Evolutionary conservation across 1,284 basidiomycete genomes (phyloP), one percentile per base, ranked within the genome.

Genomic region (Ceratorhiza oryzae-sativae): DNA sequence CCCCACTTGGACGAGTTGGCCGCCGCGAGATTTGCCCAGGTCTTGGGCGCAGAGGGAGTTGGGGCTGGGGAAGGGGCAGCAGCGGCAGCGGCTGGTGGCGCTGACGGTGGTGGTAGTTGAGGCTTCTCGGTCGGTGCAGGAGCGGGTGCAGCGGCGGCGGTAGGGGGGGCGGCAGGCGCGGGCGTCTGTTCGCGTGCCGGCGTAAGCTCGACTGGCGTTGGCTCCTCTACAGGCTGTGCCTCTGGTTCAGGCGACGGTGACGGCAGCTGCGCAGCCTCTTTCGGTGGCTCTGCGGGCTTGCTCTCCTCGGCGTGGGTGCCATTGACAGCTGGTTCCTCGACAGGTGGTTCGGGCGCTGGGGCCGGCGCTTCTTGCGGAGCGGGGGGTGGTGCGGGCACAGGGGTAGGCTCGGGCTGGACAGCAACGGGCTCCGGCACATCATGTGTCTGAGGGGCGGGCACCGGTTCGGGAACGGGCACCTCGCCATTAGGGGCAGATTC

Each of bases 1-100:
- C 92, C 92, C 93, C 93, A 95, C 78, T 90, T 89, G 79, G 87
- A 89, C 39, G 86, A 81, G 77, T 91, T 90, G 25, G 90, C 81
- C 42, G 94, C 94, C 67, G 95, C 95, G 60, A 97, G 87, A 73
- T 90, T 91, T 0, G 95, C 95, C 95, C 95, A 97, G 0, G 91
- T 92, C 80, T 93, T 92, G 25, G 90, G 89, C 25, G 77, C 82
- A 15, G 86, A 79, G 1, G 91, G 88, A 23, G 84, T 79, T 6
- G 84, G 82, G 6, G 80, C 79, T 2, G 85, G 77, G 0, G 84
- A 81, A 9, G 82, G 80, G 15, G 80, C 77, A 18, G 81, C 76
- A 32, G 79, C 80, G 23, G 77, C 78, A 72, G 75, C 80, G 25
- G 77, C 78, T 72, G 75, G 73, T 39, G 82, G 77, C 25, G 59